Evolutionary conservation across 495 filamentous ascomycete genomes (phyloP), one percentile per base, ranked within the genome.

Genomic region (Neurospora sp.): DNA sequence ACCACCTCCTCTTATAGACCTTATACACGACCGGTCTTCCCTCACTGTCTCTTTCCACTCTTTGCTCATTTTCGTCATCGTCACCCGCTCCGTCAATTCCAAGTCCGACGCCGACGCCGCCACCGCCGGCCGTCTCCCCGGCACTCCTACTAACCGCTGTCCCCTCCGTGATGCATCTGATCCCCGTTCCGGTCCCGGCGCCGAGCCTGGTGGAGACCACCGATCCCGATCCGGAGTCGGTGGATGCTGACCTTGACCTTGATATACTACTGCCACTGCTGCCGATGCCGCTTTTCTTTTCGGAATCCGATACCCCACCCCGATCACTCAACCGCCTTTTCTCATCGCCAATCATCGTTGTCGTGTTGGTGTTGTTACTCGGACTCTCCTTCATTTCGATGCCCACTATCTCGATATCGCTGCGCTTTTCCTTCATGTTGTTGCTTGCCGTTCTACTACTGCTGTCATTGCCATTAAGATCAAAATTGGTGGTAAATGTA

Each of bases 1-100:
- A 94, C 88, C 93, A 99, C 41, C 96, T 85, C 73, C 93, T 86
- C 82, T 92, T 96, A 76, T 99, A 98, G 69, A 96, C 91, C 77
- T 87, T 89, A 80, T 93, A 97, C 31, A 73, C 73, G 22, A 69
- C 72, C 71, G 65, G 76, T 8, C 53, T 65, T 65, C 53, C 76
- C 69, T 45, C 71, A 31, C 37, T 76, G 73, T 53, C 74, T 71
- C 68, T 71, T 71, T 69, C 39, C 40, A 59, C 69, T 70, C 22
- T 37, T 7, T 38, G 45, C 17, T 70, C 37, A 16, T 65, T 44
- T 37, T 69, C 22, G 38, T 12, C 20, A 17, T 39, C 14, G 22
- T 61, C 37, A 7, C 22, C 71, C 31, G 16, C n/a, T 68, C 74
- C 17, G 27, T 75, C 69, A 8, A 31, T 61, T 31, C 31, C 44